Conservation (phyloP, 202 grass and related monocot species). For the Hordeum pubiflorum region DNA sequence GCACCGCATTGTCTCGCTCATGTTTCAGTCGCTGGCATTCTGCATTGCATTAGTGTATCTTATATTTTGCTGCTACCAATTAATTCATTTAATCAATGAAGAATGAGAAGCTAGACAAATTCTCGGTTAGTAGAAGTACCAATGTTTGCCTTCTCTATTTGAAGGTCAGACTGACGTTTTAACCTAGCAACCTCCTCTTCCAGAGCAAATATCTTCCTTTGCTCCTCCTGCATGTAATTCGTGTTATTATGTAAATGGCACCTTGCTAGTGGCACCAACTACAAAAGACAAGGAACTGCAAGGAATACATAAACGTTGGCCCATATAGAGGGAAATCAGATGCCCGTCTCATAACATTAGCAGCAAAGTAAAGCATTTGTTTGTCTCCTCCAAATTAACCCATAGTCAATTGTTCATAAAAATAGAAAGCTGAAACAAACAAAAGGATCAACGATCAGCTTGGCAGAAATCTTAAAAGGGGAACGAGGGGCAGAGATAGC, state of each 20-base stretch:
- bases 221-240: neutral
- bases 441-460: neutral
- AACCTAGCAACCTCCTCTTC: constrained; percentile 13
- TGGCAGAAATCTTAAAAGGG: neutral
- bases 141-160: neutral
- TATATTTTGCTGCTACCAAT: neutral
- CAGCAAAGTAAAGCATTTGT: neutral
- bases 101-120: neutral
- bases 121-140: constrained; percentile 2
- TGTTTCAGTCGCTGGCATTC: constrained; percentile 14
- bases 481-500: neutral
- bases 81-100: neutral
- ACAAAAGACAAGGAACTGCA: neutral
- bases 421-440: neutral
- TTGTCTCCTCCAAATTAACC: neutral
- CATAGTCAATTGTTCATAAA: too few species aligned
- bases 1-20: constrained; percentile 24
- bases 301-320: neutral
- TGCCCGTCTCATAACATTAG: neutral
- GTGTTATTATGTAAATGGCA: neutral
- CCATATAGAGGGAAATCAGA: neutral
- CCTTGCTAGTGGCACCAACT: neutral
- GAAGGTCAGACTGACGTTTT: neutral
- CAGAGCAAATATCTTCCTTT: neutral
- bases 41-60: neutral